Conservation (phyloP, 2,329 filamentous ascomycete genomes). For the Orbilia javanica region DNA sequence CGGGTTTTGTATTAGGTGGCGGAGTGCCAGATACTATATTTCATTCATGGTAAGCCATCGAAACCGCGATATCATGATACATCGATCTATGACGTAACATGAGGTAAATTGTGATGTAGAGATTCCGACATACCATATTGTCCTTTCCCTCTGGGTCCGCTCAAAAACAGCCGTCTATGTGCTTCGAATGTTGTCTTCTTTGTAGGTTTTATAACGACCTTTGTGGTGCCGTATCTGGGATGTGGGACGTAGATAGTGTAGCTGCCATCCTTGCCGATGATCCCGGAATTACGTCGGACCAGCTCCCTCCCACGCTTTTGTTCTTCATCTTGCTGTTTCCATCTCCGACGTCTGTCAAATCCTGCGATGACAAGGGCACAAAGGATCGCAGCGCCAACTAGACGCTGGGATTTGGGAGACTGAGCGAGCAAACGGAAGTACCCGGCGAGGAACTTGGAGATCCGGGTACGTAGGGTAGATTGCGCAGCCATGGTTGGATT, state of each 20-base stretch:
- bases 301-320: conserved; percentile 77
- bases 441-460: conserved; percentile 74
- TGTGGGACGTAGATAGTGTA: conserved; percentile 48
- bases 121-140: conserved; percentile 29
- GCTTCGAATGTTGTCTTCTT: conserved; percentile 96
- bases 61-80: not conserved
- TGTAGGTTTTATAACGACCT: conserved; percentile 89
- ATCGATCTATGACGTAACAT: no score
- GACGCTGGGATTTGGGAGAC: conserved; percentile 78
- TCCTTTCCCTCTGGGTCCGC: conserved; percentile 85
- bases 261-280: conserved; percentile 83
- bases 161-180: conserved; percentile 90
- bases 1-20: conserved; percentile 89
- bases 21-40: conserved; percentile 74
- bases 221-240: conserved; percentile 74
- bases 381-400: conserved; percentile 80
- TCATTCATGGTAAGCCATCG: not conserved
- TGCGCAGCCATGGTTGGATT: conserved; percentile 79
- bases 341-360: conserved; percentile 83
- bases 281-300: conserved; percentile 88
- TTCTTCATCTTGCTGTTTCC: conserved; percentile 80
- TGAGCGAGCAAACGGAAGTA: conserved; percentile 70
- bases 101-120: conserved; percentile 70
- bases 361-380: conserved; percentile 82
- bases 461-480: conserved; percentile 80